Percentiles rank a stretch among this genome's conserved stretches.
phyloP scores from a whole-genome alignment of 106 monocot species.

The Dendrobium huoshanense region DNA sequence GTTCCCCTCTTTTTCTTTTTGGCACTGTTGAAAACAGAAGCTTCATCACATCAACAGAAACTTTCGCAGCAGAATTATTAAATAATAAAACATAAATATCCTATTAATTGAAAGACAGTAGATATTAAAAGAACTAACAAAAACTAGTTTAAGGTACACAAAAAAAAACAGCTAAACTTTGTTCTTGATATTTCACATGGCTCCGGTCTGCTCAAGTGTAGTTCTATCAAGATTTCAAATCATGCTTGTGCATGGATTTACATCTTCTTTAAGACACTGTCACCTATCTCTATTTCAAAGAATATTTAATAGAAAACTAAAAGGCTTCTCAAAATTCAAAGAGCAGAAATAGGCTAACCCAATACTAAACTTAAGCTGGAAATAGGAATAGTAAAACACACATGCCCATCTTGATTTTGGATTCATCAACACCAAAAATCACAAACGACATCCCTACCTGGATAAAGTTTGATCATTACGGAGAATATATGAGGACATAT shows the following conservation, averaged over 20 bases:
- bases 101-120: background rate
- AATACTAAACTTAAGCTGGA: background rate
- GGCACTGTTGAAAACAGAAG: slow-evolving; percentile 17
- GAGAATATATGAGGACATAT: too few species aligned
- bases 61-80: background rate
- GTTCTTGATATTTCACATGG: background rate
- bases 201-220: background rate
- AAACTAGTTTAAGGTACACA: too few species aligned
- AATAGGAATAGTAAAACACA: background rate
- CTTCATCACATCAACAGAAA: background rate
- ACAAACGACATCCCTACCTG: background rate
- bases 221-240: background rate
- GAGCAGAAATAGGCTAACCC: background rate
- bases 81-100: background rate
- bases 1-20: slow-evolving; percentile 95
- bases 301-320: too few species aligned
- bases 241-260: background rate
- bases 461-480: background rate
- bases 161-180: background rate
- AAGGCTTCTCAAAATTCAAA: background rate
- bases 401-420: background rate
- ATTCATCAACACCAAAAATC: background rate
- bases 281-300: too few species aligned
- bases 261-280: background rate
- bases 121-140: background rate